Evolutionary conservation across 441 rosid species (phyloP).

Genomic region (Eugenia klotzschiana): DNA sequence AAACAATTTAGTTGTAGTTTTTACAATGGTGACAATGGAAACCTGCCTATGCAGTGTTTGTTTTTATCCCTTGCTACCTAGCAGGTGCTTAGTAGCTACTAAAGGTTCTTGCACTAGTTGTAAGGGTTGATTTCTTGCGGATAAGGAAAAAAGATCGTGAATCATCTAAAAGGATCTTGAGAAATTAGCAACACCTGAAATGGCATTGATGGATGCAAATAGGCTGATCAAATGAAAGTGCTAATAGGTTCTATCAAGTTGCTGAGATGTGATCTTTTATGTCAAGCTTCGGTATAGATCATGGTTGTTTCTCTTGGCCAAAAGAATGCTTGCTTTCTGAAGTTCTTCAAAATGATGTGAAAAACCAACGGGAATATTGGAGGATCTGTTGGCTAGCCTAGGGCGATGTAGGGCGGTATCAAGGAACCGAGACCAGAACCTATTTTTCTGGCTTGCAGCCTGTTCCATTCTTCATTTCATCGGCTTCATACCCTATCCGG

Average conservation of each 20-base stretch:
- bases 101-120: not conserved
- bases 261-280: not conserved
- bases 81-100: not conserved
- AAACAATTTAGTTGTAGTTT: not conserved
- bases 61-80: not conserved
- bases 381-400: not conserved
- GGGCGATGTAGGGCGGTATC: not conserved
- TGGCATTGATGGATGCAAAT: not conserved
- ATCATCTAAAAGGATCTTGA: not conserved
- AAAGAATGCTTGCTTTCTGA: not conserved
- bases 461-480: not conserved
- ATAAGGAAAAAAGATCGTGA: too few relatives aligned
- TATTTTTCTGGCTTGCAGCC: not conserved
- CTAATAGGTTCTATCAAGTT: accelerated
- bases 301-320: not conserved
- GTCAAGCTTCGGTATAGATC: not conserved
- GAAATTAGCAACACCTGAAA: not conserved
- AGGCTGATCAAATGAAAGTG: not conserved
- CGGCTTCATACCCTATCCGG: not conserved
- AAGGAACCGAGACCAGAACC: not conserved
- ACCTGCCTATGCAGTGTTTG: not conserved
- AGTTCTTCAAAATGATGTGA: not conserved
- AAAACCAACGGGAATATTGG: not conserved
- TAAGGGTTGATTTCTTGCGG: not conserved
- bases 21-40: not conserved